These are phyloP conservation scores for Mortierella sp. DNA, from an alignment of 371 early-diverging fungal species.

Conservation along the genomic window DNA sequence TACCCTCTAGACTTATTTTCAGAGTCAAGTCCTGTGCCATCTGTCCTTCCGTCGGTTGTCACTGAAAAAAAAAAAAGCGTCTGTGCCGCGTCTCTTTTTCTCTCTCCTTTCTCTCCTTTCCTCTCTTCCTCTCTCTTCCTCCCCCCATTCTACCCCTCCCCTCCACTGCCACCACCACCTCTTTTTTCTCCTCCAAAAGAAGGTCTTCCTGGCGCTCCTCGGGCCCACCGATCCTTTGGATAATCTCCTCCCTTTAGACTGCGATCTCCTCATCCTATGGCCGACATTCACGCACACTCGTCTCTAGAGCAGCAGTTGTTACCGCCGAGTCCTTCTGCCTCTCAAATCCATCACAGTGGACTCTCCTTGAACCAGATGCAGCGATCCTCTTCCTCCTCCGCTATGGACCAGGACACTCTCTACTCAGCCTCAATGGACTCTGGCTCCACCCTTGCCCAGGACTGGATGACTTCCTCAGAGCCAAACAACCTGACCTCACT, in stretches of 20 bases:
- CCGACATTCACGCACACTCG: conserved; percentile 32
- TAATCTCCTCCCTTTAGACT: neutral
- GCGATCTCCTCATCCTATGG: too few species aligned
- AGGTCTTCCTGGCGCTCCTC: too few species aligned
- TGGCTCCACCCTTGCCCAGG: conserved; percentile 19
- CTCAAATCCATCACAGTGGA: conserved; percentile 21
- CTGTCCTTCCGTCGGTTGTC: too few species aligned
- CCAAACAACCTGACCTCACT: conserved; percentile 41
- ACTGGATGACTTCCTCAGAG: conserved; percentile 41
- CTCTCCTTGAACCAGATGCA: conserved; percentile 19
- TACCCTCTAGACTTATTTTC: too few species aligned
- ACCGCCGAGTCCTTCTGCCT: conserved; percentile 18
- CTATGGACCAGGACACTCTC: conserved; percentile 21
- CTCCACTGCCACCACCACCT: too few species aligned
- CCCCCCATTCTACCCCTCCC: neutral
- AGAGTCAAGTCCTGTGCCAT: too few species aligned
- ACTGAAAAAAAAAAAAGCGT: too few species aligned
- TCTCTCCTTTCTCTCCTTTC: neutral
- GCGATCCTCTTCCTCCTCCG: conserved; percentile 15
- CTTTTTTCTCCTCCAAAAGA: too few species aligned
- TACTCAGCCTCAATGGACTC: conserved; percentile 24
- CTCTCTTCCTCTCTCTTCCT: conserved; percentile 1
- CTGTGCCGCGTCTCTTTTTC: neutral
- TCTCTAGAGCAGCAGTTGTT: conserved; percentile 28
- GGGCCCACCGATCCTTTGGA: too few species aligned